Percentiles rank a stretch among this genome's conserved stretches.
Conservation (phyloP, 768 basidiomycete genomes). For the Lactarius akahatsu region DNA sequence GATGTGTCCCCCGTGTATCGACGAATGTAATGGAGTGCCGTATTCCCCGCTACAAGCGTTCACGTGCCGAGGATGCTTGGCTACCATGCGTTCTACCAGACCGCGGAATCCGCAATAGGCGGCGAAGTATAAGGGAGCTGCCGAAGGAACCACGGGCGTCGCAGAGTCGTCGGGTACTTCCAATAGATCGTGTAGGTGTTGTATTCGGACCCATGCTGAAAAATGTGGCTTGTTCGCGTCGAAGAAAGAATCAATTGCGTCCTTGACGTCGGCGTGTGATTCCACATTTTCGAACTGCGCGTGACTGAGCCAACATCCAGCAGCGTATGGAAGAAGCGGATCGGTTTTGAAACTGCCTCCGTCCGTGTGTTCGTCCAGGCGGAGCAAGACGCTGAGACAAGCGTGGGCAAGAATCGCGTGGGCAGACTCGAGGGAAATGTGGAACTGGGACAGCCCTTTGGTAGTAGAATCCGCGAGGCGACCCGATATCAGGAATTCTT, state of each 20-base stretch:
- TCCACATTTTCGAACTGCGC: neutral
- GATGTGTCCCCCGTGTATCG: neutral
- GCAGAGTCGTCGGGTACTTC: neutral
- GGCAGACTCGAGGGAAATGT: neutral
- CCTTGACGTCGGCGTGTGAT: neutral
- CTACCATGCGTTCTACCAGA: neutral
- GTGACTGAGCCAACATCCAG: neutral
- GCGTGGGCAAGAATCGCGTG: neutral
- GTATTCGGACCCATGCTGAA: neutral
- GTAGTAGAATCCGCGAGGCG: neutral
- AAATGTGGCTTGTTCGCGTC: neutral
- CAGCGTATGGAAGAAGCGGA: neutral
- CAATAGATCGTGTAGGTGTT: neutral
- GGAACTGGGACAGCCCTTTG: neutral
- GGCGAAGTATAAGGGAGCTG: neutral
- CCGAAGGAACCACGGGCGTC: neutral
- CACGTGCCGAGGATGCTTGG: neutral
- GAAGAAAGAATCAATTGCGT: neutral
- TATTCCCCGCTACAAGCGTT: neutral
- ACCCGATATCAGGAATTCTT: neutral
- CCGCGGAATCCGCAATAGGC: neutral
- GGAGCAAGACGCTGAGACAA: constrained; percentile 1
- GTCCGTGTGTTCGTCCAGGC: neutral
- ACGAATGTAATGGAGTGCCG: neutral
- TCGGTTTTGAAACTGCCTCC: neutral